Percentiles rank a stretch among this genome's conserved stretches.
Evolutionary conservation across 1,284 basidiomycete species (phyloP).

Genomic region (Ceraceosorus guamensis): DNA sequence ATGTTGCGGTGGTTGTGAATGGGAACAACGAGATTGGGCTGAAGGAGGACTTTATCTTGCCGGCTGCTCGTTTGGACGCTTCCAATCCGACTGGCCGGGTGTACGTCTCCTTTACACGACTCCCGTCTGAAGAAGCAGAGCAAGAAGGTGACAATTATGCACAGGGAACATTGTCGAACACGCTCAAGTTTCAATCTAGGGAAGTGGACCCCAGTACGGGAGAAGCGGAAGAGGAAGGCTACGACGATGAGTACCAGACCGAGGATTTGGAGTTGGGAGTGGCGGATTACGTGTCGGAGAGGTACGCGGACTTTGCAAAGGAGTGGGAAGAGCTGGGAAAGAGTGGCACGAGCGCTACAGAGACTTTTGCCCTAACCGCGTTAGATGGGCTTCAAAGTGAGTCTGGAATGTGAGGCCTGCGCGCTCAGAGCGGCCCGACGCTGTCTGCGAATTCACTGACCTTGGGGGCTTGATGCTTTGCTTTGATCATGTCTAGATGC

Average conservation of each 20-base stretch:
- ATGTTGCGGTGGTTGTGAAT: conserved; percentile 71
- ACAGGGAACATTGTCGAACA: conserved; percentile 77
- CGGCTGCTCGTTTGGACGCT: conserved; percentile 61
- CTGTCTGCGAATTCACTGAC: too few relatives aligned
- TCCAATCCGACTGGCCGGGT: conserved; percentile 69
- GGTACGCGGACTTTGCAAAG: conserved; percentile 77
- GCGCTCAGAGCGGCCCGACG: conserved; percentile 7
- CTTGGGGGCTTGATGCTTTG: too few relatives aligned
- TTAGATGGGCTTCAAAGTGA: conserved; percentile 88
- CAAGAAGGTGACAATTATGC: conserved; percentile 61
- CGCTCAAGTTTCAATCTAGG: conserved; percentile 94
- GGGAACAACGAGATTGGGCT: conserved; percentile 73
- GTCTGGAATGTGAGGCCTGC: conserved; percentile 32
- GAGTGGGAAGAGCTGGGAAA: conserved; percentile 89
- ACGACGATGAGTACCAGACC: conserved; percentile 95
- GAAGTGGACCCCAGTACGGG: conserved; percentile 95
- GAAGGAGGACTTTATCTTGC: conserved; percentile 91
- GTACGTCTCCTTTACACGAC: conserved; percentile 89
- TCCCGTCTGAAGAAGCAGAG: conserved; percentile 27
- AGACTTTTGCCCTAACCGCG: conserved; percentile 87
- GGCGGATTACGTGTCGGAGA: conserved; percentile 85
- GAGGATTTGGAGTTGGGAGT: conserved; percentile 91
- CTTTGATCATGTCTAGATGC: conserved; percentile 9
- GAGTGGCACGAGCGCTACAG: conserved; percentile 65
- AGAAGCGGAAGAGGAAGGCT: conserved; percentile 94